Percentiles rank a stretch among this genome's conserved stretches.
phyloP scores from a whole-genome alignment of 768 basidiomycete genomes.

The Kondoa malvinella region DNA sequence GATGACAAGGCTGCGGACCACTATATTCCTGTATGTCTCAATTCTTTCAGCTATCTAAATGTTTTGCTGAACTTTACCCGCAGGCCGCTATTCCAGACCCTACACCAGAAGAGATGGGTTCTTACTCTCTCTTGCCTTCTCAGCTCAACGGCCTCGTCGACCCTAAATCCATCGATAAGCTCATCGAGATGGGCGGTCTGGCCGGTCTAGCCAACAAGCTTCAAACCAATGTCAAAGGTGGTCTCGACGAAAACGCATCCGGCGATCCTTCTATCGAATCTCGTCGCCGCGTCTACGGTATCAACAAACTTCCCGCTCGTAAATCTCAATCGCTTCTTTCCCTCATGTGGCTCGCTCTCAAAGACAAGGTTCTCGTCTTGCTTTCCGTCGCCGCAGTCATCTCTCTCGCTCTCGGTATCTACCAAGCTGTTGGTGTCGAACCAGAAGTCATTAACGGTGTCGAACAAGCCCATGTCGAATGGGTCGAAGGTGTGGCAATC shows the following conservation, averaged over 20 bases:
- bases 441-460: conserved; percentile 35
- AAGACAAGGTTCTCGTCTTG: conserved; percentile 78
- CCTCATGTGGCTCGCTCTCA: conserved; percentile 70
- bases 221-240: conserved; percentile 43
- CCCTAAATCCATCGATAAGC: conserved; percentile 56
- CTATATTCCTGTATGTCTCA: not conserved
- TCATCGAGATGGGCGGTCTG: conserved; percentile 56
- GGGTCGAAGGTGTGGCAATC: conserved; percentile 68
- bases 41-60: not conserved
- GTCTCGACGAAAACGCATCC: conserved; percentile 27
- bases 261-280: conserved; percentile 34
- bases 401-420: conserved; percentile 81
- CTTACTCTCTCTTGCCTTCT: conserved; percentile 20
- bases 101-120: conserved; percentile 21
- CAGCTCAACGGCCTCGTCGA: conserved; percentile 46
- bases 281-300: conserved; percentile 52
- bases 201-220: conserved; percentile 51
- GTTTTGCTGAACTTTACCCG: not conserved
- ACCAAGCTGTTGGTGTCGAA: conserved; percentile 71
- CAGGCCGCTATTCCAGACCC: conserved; percentile 12
- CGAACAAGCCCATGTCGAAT: conserved; percentile 57
- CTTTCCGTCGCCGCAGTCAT: conserved; percentile 81
- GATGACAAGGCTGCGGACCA: not conserved
- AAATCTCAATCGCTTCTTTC: conserved; percentile 50
- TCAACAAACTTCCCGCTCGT: conserved; percentile 56